Base-by-base conservation (phyloP, 805 yeast genomes). In the Kodamaea leandrae region DNA sequence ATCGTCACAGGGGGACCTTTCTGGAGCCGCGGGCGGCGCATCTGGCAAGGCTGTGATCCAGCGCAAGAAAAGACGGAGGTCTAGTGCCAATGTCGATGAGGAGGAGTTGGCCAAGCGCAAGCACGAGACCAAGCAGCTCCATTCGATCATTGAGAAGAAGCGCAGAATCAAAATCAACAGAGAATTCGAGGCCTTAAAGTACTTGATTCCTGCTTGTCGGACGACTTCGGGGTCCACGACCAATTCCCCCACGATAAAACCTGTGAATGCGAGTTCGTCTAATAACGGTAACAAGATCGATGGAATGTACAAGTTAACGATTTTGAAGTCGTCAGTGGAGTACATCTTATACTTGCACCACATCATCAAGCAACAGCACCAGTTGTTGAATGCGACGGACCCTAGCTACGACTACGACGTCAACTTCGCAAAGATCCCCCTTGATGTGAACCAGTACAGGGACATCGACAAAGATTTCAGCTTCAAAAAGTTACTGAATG, bases 241-340 rank as follows among this genome's bases (percentile, higher is more conserved):
- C 23, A 39, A 37, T 38, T 46, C 48, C 32, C 58, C 64, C 10
- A 37, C 55, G 59, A 29, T 58, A 50, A 46, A 44, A 24, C 44
- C 51, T 2, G 41, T 34, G 16, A 44, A 42, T 25, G 37, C 43
- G 14, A 23, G 29, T 26, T 34, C 47, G 1, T 32, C 45, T 37
- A 54, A 50, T 37, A 64, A 61, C 41, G 66, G 67, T 4, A 60
- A 54, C 47, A 69, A 68, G 42, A 68, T 69, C 41, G 82, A 78
- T 45, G 83, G 84, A 14, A 82, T 86, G 80, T 87, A 86, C 63
- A 86, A 86, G 61, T 72, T 86, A 46, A 86, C 89, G 3, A 83
- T 86, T 20, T 64, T 86, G 30, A 89, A 86, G 58, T 81, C 86
- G n/a, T 79, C 91, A 0, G 95, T 86, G 17, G 90, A 84, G 54